Percentiles rank a stretch among this genome's conserved stretches.
Conservation (phyloP, 2,329 filamentous ascomycete species). For the Metarhizium brunneum region DNA sequence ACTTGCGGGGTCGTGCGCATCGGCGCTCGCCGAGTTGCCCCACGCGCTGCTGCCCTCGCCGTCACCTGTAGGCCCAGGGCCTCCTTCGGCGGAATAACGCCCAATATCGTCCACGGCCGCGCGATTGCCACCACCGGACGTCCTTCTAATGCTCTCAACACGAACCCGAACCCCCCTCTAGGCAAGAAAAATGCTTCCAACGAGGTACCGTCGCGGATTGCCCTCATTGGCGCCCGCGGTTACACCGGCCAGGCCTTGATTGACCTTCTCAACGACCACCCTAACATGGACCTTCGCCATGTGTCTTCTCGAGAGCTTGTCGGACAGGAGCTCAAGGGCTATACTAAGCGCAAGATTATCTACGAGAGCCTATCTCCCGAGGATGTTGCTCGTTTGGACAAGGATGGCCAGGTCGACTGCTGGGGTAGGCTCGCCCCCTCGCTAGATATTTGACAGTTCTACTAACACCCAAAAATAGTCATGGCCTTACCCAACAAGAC, state of each 20-base stretch:
- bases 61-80: not conserved
- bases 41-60: not conserved
- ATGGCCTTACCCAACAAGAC: constrained; percentile 95
- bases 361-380: constrained; percentile 88
- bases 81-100: not conserved
- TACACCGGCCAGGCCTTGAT: constrained; percentile 58
- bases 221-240: constrained; percentile 81
- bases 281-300: constrained; percentile 79
- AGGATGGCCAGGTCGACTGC: constrained; percentile 78
- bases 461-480: constrained; percentile 31
- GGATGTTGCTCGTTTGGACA: constrained; percentile 77
- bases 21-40: not conserved
- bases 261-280: constrained; percentile 76
- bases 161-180: constrained; percentile 52
- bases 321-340: constrained; percentile 80
- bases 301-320: constrained; percentile 90
- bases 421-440: constrained; percentile 38
- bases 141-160: not conserved
- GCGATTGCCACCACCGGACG: not conserved
- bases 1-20: not conserved
- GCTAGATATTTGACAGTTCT: too few relatives aligned
- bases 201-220: constrained; percentile 66
- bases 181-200: constrained; percentile 83
- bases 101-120: not conserved
- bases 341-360: constrained; percentile 81